Evolutionary conservation across 495 filamentous ascomycete genomes (phyloP).

Genomic region (Choiromyces venosus): DNA sequence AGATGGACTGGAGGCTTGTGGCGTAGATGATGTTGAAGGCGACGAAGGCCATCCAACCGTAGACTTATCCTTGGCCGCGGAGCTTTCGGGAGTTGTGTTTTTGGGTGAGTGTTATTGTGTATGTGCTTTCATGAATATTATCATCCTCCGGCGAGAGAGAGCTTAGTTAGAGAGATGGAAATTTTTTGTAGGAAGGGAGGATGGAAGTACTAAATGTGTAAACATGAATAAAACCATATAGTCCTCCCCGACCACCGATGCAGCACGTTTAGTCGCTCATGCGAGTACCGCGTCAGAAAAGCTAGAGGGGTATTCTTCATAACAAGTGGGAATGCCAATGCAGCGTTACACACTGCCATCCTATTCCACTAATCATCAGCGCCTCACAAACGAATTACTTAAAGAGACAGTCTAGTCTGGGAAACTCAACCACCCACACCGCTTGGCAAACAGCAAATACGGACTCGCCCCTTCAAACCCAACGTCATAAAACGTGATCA

Average conservation of each 20-base stretch:
- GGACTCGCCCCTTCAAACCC: conserved; percentile 39
- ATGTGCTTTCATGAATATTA: conserved; percentile 23
- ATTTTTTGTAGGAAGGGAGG: conserved; percentile 39
- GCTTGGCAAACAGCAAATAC: conserved; percentile 41
- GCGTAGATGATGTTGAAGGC: conserved; percentile 47
- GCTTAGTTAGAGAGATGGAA: too few species aligned
- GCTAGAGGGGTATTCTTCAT: conserved; percentile 59
- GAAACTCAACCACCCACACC: conserved; percentile 50
- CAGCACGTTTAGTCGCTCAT: conserved; percentile 57
- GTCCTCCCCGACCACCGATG: conserved; percentile 57
- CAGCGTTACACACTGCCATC: conserved; percentile 53
- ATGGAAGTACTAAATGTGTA: conserved; percentile 31
- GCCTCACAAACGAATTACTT: conserved; percentile 10
- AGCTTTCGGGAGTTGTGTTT: conserved; percentile 34
- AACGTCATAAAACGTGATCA: conserved; percentile 49
- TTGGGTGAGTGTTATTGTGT: conserved; percentile 21
- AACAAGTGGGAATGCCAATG: conserved; percentile 55
- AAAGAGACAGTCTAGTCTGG: not conserved
- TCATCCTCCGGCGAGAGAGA: too few species aligned
- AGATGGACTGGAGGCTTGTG: conserved; percentile 40
- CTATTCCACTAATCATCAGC: conserved; percentile 42
- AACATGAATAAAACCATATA: conserved; percentile 39
- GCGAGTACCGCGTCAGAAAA: conserved; percentile 54
- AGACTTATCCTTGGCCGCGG: conserved; percentile 45
- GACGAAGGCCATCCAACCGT: conserved; percentile 47